These are phyloP conservation scores for Hypomyces perniciosus DNA, from an alignment of 2,329 filamentous ascomycete species.

Conservation along the genomic window DNA sequence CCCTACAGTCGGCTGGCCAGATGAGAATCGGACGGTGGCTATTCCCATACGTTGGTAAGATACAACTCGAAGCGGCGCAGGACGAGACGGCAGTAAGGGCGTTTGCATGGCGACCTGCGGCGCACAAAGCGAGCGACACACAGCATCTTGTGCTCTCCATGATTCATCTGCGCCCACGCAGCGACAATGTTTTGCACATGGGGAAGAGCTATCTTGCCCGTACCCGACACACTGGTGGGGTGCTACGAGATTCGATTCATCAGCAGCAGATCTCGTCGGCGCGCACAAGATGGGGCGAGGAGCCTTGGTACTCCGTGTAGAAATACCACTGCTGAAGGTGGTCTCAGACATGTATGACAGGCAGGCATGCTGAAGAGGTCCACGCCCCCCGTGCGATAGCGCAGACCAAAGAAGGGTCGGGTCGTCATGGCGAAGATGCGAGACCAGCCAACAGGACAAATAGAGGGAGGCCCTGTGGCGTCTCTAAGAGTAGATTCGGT, in stretches of 20 bases:
- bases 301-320: slow-evolving; percentile 1
- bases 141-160: slow-evolving; percentile 7
- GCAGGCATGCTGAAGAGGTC: too few species aligned
- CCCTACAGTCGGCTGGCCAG: background rate
- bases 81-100: slow-evolving; percentile 12
- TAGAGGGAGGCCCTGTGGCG: too few species aligned
- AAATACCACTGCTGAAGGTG: slow-evolving; percentile 1
- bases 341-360: slow-evolving; percentile 5
- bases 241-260: slow-evolving; percentile 11
- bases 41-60: slow-evolving; percentile 5
- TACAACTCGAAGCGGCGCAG: slow-evolving; percentile 6
- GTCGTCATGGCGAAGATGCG: too few species aligned
- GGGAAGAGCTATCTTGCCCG: slow-evolving; percentile 4
- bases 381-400: too few species aligned
- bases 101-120: slow-evolving; percentile 11
- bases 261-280: slow-evolving; percentile 12
- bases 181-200: slow-evolving; percentile 1
- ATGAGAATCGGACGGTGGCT: background rate
- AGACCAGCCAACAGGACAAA: too few species aligned
- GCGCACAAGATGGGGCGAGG: slow-evolving; percentile 11
- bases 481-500: too few species aligned
- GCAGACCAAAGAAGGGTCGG: background rate
- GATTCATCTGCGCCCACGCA: background rate
- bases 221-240: slow-evolving; percentile 13
- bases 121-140: slow-evolving; percentile 6